These are phyloP conservation scores for Leonotis leonurus DNA, from an alignment of 257 asterid genomes.

Conservation along the genomic window DNA sequence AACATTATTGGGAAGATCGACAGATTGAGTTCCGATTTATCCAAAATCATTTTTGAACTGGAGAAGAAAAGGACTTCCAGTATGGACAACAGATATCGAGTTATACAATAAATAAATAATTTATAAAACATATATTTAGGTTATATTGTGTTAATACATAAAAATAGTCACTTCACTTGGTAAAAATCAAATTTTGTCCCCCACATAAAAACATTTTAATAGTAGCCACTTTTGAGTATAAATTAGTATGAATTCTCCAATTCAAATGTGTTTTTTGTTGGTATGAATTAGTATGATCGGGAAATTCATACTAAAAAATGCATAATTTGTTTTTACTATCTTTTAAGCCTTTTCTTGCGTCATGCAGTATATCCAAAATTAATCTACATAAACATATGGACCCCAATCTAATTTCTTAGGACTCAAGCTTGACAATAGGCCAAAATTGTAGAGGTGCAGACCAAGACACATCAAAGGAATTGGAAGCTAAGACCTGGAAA, in stretches of 20 bases:
- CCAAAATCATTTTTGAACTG: neutral
- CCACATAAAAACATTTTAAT: no score
- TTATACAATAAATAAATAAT: slow-evolving; percentile 1
- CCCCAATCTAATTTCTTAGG: neutral
- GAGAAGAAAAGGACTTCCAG: neutral
- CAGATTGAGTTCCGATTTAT: neutral
- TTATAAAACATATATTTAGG: slow-evolving; percentile 2
- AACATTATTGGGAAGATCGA: neutral
- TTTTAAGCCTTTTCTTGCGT: no score
- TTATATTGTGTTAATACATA: no score
- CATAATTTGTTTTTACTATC: no score
- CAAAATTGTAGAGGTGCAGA: neutral
- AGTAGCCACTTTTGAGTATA: no score
- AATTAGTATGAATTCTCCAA: no score
- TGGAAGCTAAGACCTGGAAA: neutral
- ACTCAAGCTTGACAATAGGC: neutral
- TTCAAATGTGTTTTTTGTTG: no score
- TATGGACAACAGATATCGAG: neutral
- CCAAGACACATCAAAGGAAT: neutral
- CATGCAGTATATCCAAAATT: neutral
- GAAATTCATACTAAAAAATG: no score
- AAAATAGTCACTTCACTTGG: no score
- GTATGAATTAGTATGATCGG: no score
- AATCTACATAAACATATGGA: neutral
- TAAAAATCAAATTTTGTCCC: no score